Evolutionary conservation across 2,329 filamentous ascomycete genomes (phyloP).

Genomic region (Ciborinia camelliae): DNA sequence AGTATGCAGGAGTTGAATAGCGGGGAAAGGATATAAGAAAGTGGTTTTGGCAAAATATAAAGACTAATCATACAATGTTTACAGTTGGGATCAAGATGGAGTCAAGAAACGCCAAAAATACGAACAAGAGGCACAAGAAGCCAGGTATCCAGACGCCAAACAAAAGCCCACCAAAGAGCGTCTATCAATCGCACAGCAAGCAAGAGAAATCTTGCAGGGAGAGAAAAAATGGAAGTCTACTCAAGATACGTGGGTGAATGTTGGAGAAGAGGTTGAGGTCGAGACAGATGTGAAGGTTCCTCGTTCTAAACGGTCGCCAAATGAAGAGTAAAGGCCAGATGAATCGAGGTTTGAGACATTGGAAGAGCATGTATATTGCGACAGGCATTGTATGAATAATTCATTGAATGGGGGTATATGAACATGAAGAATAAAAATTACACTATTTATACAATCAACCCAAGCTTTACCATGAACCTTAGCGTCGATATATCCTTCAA

Average conservation of each 20-base stretch:
- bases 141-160: constrained; percentile 33
- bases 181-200: constrained; percentile 54
- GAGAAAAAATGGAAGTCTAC: constrained; percentile 55
- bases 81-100: constrained; percentile 58
- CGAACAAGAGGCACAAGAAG: constrained; percentile 33
- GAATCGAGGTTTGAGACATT: neutral
- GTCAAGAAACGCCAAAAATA: constrained; percentile 1
- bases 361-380: neutral
- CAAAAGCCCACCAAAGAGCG: constrained; percentile 39
- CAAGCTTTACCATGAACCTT: neutral
- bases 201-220: constrained; percentile 58
- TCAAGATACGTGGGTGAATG: constrained; percentile 34
- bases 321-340: neutral
- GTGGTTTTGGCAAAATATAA: neutral
- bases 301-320: constrained; percentile 3
- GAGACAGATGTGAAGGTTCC: constrained; percentile 33
- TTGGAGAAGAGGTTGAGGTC: constrained; percentile 35
- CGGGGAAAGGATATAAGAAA: neutral
- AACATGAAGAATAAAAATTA: neutral
- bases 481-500: neutral
- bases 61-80: constrained; percentile 12
- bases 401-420: constrained; percentile 4
- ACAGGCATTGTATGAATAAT: neutral
- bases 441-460: neutral
- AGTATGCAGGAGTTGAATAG: constrained; percentile 21